Conservation (phyloP, 1,139 yeast genomes). For the Candida pseudoviswanathii region DNA sequence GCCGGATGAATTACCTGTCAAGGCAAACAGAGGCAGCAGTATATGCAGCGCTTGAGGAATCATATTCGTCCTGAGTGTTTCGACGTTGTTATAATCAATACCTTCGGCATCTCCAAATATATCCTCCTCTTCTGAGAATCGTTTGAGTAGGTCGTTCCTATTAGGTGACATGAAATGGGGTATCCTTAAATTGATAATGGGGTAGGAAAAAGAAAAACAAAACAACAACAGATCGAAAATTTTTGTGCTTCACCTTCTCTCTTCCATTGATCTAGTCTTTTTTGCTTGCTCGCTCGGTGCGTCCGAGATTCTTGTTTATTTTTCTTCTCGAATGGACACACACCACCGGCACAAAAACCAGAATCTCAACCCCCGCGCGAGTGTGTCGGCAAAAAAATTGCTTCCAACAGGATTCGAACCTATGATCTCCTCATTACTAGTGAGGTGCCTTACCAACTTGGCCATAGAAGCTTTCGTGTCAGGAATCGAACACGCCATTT, state of each 20-base stretch:
- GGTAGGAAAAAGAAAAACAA: neutral
- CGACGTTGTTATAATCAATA: conserved; percentile 15
- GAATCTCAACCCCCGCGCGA: neutral
- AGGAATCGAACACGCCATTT: neutral
- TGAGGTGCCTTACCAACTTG: conserved; percentile 88
- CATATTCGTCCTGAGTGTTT: conserved; percentile 10
- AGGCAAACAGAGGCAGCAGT: conserved; percentile 15
- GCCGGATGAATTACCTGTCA: conserved; percentile 11
- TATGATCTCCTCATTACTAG: conserved; percentile 91
- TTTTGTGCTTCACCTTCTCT: neutral
- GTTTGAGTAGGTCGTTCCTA: conserved; percentile 18
- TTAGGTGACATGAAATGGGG: conserved; percentile 4
- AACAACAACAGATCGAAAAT: neutral
- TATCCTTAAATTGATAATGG: neutral
- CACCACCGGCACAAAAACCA: neutral
- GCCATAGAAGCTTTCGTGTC: conserved; percentile 5
- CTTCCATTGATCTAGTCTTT: neutral
- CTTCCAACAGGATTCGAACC: conserved; percentile 85
- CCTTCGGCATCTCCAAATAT: conserved; percentile 33
- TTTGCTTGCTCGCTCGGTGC: neutral
- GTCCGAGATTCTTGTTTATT: neutral
- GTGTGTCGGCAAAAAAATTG: conserved; percentile 25
- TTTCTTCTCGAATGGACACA: neutral
- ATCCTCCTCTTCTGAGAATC: conserved; percentile 26
- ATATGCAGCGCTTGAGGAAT: conserved; percentile 9